Evolutionary conservation across 148 eudicot genomes (phyloP).

Genomic region (Rheum nobile): DNA sequence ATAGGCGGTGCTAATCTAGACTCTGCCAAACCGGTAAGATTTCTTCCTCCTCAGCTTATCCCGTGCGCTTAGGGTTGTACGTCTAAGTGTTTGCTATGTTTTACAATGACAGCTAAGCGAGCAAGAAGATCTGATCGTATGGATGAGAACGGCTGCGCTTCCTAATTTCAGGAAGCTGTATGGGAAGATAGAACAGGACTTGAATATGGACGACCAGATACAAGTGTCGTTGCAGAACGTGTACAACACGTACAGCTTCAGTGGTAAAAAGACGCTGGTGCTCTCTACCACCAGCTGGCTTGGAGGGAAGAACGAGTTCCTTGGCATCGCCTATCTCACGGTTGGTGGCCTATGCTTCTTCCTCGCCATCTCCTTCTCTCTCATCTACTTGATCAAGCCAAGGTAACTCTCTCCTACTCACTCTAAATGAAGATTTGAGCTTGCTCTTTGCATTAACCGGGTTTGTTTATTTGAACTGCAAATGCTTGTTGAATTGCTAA

Average conservation of each 20-base stretch:
- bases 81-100: not conserved
- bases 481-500: not conserved
- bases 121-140: constrained; percentile 93
- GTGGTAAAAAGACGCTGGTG: constrained; percentile 86
- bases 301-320: constrained; percentile 90
- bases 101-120: constrained; percentile 46
- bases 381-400: constrained; percentile 80
- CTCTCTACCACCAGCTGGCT: constrained; percentile 96
- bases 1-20: constrained; percentile 59
- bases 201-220: constrained; percentile 36
- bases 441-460: too few relatives aligned
- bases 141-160: constrained; percentile 99
- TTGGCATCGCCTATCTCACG: constrained; percentile 84
- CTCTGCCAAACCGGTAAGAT: constrained; percentile 52
- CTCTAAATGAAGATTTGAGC: too few relatives aligned
- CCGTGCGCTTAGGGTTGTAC: not conserved
- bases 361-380: constrained; percentile 58
- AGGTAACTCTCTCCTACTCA: constrained; percentile 32
- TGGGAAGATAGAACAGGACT: constrained; percentile 74
- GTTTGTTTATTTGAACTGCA: not conserved
- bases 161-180: constrained; percentile 92
- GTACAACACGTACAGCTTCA: constrained; percentile 87
- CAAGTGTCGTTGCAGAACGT: constrained; percentile 46
- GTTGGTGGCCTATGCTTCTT: constrained; percentile 83
- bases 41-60: not conserved